phyloP scores from a whole-genome alignment of 1,139 yeast genomes.

The Candida sp. region DNA sequence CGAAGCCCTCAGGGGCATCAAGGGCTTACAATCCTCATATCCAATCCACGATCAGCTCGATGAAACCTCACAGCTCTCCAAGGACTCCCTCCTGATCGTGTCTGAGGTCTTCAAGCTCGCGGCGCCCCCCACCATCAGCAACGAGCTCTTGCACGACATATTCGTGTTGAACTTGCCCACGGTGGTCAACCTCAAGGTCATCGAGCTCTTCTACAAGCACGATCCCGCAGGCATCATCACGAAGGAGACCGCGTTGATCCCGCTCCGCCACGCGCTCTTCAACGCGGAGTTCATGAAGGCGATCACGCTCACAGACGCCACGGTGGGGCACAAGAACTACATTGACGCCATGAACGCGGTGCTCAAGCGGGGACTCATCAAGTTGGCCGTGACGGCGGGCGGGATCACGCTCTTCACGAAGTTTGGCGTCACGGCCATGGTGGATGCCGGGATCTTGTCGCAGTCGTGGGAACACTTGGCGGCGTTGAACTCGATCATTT shows the following conservation, averaged over 20 bases:
- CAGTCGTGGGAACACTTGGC: slow-evolving; percentile 47
- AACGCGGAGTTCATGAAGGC: slow-evolving; percentile 65
- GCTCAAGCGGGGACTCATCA: slow-evolving; percentile 31
- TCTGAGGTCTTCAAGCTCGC: slow-evolving; percentile 24
- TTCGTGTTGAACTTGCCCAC: slow-evolving; percentile 41
- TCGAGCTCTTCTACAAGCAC: slow-evolving; percentile 38
- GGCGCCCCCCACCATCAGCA: slow-evolving; percentile 19
- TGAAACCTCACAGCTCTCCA: slow-evolving; percentile 19
- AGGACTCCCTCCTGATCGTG: slow-evolving; percentile 17
- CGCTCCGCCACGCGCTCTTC: slow-evolving; percentile 62
- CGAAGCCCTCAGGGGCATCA: slow-evolving; percentile 26
- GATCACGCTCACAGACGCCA: slow-evolving; percentile 58
- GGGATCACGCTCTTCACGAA: slow-evolving; percentile 42
- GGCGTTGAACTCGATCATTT: slow-evolving; percentile 63
- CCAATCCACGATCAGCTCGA: slow-evolving; percentile 16
- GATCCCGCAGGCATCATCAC: slow-evolving; percentile 41
- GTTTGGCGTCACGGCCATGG: slow-evolving; percentile 39
- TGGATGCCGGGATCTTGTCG: slow-evolving; percentile 34
- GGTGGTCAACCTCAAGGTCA: slow-evolving; percentile 28
- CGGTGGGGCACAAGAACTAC: slow-evolving; percentile 63
- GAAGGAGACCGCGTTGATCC: slow-evolving; percentile 56
- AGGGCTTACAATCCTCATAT: slow-evolving; percentile 19
- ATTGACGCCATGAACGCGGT: slow-evolving; percentile 32
- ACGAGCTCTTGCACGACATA: slow-evolving; percentile 29
- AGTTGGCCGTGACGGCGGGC: slow-evolving; percentile 35